Conservation (phyloP, 306 rosid genomes). For the Macrotyloma uniflorum region DNA sequence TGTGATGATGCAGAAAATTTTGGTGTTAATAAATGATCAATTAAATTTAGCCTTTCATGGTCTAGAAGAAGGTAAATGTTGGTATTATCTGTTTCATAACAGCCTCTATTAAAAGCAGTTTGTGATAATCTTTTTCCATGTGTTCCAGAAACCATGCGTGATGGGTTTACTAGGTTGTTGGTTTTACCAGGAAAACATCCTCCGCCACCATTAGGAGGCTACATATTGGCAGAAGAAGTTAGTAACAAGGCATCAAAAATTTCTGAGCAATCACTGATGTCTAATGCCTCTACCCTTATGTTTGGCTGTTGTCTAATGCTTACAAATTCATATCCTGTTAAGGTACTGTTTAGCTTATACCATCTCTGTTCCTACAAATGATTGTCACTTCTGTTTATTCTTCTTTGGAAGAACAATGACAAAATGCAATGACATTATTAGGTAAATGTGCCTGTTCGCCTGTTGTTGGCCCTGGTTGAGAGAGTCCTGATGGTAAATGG, state of each 20-base stretch:
- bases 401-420: constrained; percentile 23
- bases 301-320: constrained; percentile 73
- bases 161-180: constrained; percentile 55
- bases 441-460: constrained; percentile 75
- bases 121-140: constrained; percentile 35
- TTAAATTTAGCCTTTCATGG: constrained; percentile 77
- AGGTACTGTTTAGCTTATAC: constrained; percentile 54
- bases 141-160: constrained; percentile 54
- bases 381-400: constrained; percentile 1
- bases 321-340: constrained; percentile 71
- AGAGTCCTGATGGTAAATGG: constrained; percentile 84
- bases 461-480: constrained; percentile 62
- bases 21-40: constrained; percentile 63
- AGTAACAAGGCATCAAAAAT: constrained; percentile 45
- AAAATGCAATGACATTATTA: constrained; percentile 38
- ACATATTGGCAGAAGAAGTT: constrained; percentile 46
- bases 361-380: constrained; percentile 15
- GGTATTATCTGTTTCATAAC: constrained; percentile 15
- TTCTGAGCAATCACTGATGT: constrained; percentile 50
- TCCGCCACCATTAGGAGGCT: constrained; percentile 69
- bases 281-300: constrained; percentile 65
- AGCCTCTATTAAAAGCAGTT: constrained; percentile 20
- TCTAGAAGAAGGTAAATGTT: constrained; percentile 77
- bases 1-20: constrained; percentile 67
- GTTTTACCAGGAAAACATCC: constrained; percentile 63